These are phyloP conservation scores for Fusarium bulbicola DNA, from an alignment of 2,329 filamentous ascomycete genomes.

Conservation along the genomic window DNA sequence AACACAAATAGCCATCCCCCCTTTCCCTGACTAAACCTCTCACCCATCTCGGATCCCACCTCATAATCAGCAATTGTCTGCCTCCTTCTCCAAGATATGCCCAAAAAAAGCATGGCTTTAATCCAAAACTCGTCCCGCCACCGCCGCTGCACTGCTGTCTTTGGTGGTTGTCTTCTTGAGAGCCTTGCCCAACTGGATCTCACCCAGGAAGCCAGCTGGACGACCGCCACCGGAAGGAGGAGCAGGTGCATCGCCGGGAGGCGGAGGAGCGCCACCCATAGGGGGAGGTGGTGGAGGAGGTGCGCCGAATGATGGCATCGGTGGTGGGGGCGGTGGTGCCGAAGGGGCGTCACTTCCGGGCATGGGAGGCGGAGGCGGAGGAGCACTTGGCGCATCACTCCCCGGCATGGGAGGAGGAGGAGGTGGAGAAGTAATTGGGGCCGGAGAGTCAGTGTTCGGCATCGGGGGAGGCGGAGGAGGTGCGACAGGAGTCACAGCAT, in stretches of 20 bases:
- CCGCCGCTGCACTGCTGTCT: constrained; percentile 78
- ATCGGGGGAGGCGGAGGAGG: constrained; percentile 50
- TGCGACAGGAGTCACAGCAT: constrained; percentile 52
- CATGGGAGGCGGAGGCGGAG: constrained; percentile 44
- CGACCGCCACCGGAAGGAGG: constrained; percentile 60
- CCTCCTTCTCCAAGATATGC: background rate
- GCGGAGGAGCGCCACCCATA: constrained; percentile 48
- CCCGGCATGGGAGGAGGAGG: constrained; percentile 44
- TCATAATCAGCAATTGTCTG: constrained; percentile 1
- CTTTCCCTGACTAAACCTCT: constrained; percentile 6
- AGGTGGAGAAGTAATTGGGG: constrained; percentile 38
- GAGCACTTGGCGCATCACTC: constrained; percentile 39
- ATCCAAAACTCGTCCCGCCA: constrained; percentile 79
- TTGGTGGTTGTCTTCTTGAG: constrained; percentile 91
- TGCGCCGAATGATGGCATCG: constrained; percentile 46
- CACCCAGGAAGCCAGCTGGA: constrained; percentile 74
- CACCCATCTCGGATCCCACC: constrained; percentile 4
- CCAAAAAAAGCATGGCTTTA: constrained; percentile 43
- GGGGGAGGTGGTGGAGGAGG: constrained; percentile 57
- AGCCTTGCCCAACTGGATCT: constrained; percentile 82
- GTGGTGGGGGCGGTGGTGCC: constrained; percentile 56
- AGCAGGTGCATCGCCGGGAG: constrained; percentile 53
- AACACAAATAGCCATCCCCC: constrained; percentile 6
- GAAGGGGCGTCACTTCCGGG: constrained; percentile 48
- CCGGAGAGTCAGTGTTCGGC: constrained; percentile 44